These are phyloP conservation scores for Turritis glabra DNA, from an alignment of 345 rosid genomes.

Conservation along the genomic window DNA sequence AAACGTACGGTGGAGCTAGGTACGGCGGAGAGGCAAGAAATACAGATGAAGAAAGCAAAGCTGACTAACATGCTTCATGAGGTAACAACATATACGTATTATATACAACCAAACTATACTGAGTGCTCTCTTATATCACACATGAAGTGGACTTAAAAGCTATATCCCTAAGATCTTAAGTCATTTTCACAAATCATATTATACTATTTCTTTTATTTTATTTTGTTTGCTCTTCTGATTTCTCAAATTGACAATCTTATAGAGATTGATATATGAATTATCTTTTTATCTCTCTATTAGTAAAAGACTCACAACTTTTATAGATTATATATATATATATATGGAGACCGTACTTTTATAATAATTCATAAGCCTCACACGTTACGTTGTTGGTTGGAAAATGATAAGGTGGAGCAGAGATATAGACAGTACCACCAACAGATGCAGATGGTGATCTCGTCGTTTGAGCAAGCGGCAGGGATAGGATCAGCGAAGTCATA, in stretches of 20 bases:
- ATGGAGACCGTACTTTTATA: background rate
- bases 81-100: constrained; percentile 51
- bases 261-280: constrained; percentile 1
- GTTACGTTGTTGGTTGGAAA: constrained; percentile 22
- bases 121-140: constrained; percentile 34
- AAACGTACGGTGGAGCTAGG: constrained; percentile 62
- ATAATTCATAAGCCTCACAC: constrained; percentile 2
- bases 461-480: constrained; percentile 91
- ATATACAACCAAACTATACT: constrained; percentile 11
- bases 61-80: constrained; percentile 89
- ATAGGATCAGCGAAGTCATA: constrained; percentile 86
- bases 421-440: constrained; percentile 94
- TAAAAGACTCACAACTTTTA: background rate
- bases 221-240: background rate
- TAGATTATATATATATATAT: background rate
- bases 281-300: background rate
- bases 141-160: constrained; percentile 30
- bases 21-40: constrained; percentile 90
- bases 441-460: constrained; percentile 86
- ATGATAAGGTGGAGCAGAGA: constrained; percentile 87
- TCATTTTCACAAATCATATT: constrained; percentile 35
- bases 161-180: constrained; percentile 16
- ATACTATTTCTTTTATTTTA: constrained; percentile 5
- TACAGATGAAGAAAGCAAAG: constrained; percentile 98
- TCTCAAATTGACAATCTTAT: constrained; percentile 20